Evolutionary conservation across 495 filamentous ascomycete genomes (phyloP).

Genomic region (Daldinia vernicosa): DNA sequence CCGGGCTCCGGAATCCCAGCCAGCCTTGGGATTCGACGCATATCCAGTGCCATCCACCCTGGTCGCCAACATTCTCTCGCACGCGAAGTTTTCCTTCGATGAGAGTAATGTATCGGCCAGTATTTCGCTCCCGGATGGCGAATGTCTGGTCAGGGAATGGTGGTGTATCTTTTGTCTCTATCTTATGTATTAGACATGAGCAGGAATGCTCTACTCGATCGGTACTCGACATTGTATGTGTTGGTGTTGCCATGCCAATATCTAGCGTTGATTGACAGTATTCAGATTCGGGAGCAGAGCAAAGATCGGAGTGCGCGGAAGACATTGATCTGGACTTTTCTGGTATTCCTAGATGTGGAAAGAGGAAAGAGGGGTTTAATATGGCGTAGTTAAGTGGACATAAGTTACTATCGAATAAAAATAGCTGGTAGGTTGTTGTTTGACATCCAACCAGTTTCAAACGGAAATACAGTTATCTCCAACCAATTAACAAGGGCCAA

Average conservation of each 20-base stretch:
- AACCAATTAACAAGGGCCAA: not conserved
- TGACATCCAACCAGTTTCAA: too few species aligned
- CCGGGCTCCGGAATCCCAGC: conserved; percentile 5
- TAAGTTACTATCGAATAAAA: too few species aligned
- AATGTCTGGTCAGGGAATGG: not conserved
- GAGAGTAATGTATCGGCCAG: conserved; percentile 2
- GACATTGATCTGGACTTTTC: not conserved
- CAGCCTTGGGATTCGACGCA: not conserved
- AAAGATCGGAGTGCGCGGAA: not conserved
- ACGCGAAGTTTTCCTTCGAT: not conserved
- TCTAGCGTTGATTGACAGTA: not conserved
- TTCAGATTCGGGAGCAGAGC: not conserved
- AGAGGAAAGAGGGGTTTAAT: not conserved
- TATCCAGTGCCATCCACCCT: conserved; percentile 15
- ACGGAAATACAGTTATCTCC: too few species aligned
- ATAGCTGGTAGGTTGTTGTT: too few species aligned
- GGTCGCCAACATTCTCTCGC: not conserved
- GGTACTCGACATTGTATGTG: not conserved
- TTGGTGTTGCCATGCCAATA: not conserved
- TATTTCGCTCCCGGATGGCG: not conserved
- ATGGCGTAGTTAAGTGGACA: not conserved
- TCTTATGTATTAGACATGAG: not conserved
- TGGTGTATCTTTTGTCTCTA: not conserved
- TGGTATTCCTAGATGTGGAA: not conserved
- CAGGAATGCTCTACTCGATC: not conserved